These are phyloP conservation scores for Schizophyllum commune DNA, from an alignment of 1,284 basidiomycete genomes.

Conservation along the genomic window DNA sequence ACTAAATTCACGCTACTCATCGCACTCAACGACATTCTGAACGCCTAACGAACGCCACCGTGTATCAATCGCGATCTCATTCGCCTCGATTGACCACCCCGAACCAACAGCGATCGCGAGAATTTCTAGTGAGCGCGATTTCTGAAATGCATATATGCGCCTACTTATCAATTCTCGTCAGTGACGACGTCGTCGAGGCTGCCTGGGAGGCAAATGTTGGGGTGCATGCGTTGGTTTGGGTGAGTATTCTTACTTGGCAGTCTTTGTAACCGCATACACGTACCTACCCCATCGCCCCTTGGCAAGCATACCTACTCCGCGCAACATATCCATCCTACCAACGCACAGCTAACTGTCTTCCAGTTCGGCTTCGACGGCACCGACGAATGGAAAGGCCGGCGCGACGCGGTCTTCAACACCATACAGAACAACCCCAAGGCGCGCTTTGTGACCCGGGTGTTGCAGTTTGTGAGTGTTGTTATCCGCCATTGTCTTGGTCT, in stretches of 20 bases:
- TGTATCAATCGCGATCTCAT: too few relatives aligned
- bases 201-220: slow-evolving; percentile 66
- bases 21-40: too few relatives aligned
- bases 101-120: slow-evolving; percentile 28
- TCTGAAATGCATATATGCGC: not conserved
- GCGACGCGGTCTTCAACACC: slow-evolving; percentile 44
- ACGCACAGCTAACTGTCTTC: too few relatives aligned
- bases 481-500: not conserved
- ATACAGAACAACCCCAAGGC: slow-evolving; percentile 57
- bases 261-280: not conserved
- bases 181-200: slow-evolving; percentile 59
- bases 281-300: not conserved
- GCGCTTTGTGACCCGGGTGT: slow-evolving; percentile 54
- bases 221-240: slow-evolving; percentile 71
- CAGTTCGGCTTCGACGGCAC: slow-evolving; percentile 61
- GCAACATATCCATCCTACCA: not conserved
- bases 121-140: slow-evolving; percentile 53
- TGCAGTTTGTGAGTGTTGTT: slow-evolving; percentile 67
- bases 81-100: too few relatives aligned
- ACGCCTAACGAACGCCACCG: too few relatives aligned
- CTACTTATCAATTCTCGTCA: not conserved
- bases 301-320: not conserved
- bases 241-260: slow-evolving; percentile 22
- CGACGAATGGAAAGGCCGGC: slow-evolving; percentile 44
- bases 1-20: too few relatives aligned